Evolutionary conservation across 805 yeast species (phyloP).

Genomic region (Yamadazyma scolyti): DNA sequence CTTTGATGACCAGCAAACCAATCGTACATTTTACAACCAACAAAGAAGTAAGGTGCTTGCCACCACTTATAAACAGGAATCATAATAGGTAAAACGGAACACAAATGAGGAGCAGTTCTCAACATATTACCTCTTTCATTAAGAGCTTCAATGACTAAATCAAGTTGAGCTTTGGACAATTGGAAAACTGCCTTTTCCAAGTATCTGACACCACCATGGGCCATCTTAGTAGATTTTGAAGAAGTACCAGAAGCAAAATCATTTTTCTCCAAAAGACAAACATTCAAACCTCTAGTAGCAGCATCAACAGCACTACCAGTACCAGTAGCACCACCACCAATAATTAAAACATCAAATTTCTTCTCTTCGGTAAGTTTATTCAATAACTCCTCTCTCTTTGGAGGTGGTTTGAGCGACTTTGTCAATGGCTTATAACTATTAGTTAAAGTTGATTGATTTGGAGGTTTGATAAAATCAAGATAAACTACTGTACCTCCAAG

Average conservation of each 20-base stretch:
- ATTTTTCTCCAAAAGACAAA: slow-evolving; percentile 77
- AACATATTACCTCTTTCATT: slow-evolving; percentile 60
- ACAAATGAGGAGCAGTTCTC: slow-evolving; percentile 88
- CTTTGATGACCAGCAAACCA: slow-evolving; percentile 88
- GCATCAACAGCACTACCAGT: slow-evolving; percentile 93
- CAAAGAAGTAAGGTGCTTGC: slow-evolving; percentile 93
- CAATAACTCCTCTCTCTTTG: slow-evolving; percentile 52
- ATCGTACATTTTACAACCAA: slow-evolving; percentile 89
- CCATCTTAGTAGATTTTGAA: slow-evolving; percentile 92
- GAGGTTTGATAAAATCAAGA: slow-evolving; percentile 37
- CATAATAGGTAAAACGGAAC: slow-evolving; percentile 83
- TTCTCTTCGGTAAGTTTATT: slow-evolving; percentile 37
- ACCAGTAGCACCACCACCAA: slow-evolving; percentile 98
- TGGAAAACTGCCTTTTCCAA: slow-evolving; percentile 93
- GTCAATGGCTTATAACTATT: slow-evolving; percentile 41
- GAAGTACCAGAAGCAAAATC: slow-evolving; percentile 94
- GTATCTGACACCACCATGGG: slow-evolving; percentile 96
- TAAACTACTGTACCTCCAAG: slow-evolving; percentile 36
- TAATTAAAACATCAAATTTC: slow-evolving; percentile 74
- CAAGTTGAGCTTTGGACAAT: slow-evolving; percentile 77
- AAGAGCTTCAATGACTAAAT: slow-evolving; percentile 26
- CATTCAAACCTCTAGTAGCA: slow-evolving; percentile 83
- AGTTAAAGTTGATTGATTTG: slow-evolving; percentile 21
- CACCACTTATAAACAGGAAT: slow-evolving; percentile 95
- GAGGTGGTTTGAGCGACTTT: slow-evolving; percentile 47